These are phyloP conservation scores for Schizochytrium sp. DNA, from an alignment of 108 stramenopile genomes.

Conservation along the genomic window DNA sequence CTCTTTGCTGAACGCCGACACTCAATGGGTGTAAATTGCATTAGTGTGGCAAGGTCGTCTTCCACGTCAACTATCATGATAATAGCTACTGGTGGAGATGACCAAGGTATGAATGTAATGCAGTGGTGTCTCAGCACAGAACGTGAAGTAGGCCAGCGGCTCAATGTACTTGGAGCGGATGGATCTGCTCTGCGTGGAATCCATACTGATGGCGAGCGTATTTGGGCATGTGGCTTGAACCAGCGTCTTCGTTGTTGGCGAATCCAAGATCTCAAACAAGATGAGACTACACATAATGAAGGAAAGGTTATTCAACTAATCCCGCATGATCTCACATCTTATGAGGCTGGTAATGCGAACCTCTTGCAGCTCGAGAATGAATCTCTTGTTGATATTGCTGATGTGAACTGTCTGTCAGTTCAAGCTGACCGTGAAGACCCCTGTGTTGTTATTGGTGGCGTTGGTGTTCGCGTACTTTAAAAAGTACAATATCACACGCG, in stretches of 20 bases:
- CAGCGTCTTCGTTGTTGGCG: conserved; percentile 36
- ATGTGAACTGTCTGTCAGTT: conserved; percentile 5
- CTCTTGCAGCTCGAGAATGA: not conserved
- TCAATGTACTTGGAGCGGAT: not conserved
- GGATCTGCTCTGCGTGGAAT: conserved; percentile 45
- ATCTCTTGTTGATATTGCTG: not conserved
- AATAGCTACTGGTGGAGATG: conserved; percentile 42
- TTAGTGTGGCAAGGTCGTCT: not conserved
- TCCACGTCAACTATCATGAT: not conserved
- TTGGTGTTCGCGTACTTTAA: not conserved
- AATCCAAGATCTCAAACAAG: not conserved
- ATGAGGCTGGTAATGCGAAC: not conserved
- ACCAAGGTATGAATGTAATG: not conserved
- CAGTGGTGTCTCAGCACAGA: not conserved
- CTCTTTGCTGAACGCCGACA: not conserved
- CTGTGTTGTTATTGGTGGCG: not conserved
- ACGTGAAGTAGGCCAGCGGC: not conserved
- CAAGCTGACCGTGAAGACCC: not conserved
- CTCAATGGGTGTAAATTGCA: conserved; percentile 25
- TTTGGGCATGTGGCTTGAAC: conserved; percentile 38
- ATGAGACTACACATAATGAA: too few species aligned
- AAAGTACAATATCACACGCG: not conserved
- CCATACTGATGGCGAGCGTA: not conserved
- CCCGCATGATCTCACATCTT: too few species aligned
- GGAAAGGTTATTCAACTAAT: too few species aligned